Percentiles rank a stretch among this genome's conserved stretches.
These are phyloP conservation scores for Allium fistulosum DNA, from an alignment of 106 monocot species.

Conservation along the genomic window DNA sequence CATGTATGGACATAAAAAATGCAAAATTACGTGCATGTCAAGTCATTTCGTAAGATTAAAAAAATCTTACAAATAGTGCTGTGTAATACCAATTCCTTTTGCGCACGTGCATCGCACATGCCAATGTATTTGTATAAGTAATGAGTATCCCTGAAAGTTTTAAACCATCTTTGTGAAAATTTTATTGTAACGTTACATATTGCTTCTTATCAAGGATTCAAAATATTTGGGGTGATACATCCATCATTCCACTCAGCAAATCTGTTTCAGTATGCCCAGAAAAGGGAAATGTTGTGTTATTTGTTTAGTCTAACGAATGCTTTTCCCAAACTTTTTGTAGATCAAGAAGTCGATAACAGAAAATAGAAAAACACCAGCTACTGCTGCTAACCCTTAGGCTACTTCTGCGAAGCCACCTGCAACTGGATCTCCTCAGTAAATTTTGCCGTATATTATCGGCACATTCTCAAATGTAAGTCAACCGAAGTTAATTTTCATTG, in stretches of 20 bases:
- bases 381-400: slow-evolving; percentile 3
- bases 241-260: neutral
- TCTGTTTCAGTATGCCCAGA: neutral
- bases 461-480: too few relatives aligned
- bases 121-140: too few relatives aligned
- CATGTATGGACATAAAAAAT: too few relatives aligned
- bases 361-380: neutral
- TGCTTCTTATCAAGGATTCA: too few relatives aligned
- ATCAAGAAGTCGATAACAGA: slow-evolving; percentile 4
- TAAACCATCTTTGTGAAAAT: neutral
- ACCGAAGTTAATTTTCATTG: too few relatives aligned
- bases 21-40: too few relatives aligned
- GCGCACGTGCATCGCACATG: too few relatives aligned
- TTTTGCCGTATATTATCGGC: too few relatives aligned
- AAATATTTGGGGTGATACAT: neutral
- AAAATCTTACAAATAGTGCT: too few relatives aligned
- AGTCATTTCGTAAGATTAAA: too few relatives aligned
- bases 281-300: neutral
- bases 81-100: too few relatives aligned
- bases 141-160: neutral
- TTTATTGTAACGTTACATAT: too few relatives aligned
- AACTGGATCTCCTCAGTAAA: neutral
- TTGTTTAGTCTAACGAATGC: neutral
- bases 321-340: neutral
- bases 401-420: neutral